Base-by-base conservation (phyloP, 352 stramenopile species). In the Pilasporangium apinafurcum region DNA sequence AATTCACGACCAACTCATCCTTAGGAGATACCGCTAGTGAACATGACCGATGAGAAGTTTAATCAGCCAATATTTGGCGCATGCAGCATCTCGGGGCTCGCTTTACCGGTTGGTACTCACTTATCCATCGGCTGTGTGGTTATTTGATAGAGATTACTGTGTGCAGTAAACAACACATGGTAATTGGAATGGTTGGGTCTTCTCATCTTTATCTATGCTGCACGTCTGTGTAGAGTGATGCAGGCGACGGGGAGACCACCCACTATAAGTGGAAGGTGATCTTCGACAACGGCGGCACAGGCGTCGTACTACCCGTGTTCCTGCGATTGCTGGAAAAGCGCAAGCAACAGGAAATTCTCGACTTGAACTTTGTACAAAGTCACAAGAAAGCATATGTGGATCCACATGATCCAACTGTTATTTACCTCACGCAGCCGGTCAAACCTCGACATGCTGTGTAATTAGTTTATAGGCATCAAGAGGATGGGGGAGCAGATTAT, bases 61-160 rank as follows among this genome's bases (percentile, higher is more conserved):
- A 95, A 94, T 50, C 83, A 95, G 50, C 83, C 83, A 27, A 93
- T 94, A 44, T 95, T 95, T 39, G 83, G 83, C 10, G 78, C 83
- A 17, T 93, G 86, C 44, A 95, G 87, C 56, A 78, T 95, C 44
- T 86, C 75, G 13, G 83, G 83, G 1, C 48, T 87, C 43, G 77
- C 89, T 27, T 50, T 66, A 17, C 44, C 62, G 25, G 77, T 91
- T 59, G 26, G 65, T 39, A 31, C 6, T 5, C 1, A 29, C 18
- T 44, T 20, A 13, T 12, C 4, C 12, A 45, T 27, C 20, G 28
- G 34, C 9, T 52, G 31, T 41, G 13, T 49, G 3, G 9, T 38
- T 4, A 21, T 16, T 6, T 46, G 9, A 29, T 22, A 12, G 5
- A n/a, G n/a, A n/a, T n/a, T n/a, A n/a, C n/a, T n/a, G n/a, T n/a